Evolutionary conservation across 345 rosid genomes (phyloP).

Genomic region (Brassica carinata): DNA sequence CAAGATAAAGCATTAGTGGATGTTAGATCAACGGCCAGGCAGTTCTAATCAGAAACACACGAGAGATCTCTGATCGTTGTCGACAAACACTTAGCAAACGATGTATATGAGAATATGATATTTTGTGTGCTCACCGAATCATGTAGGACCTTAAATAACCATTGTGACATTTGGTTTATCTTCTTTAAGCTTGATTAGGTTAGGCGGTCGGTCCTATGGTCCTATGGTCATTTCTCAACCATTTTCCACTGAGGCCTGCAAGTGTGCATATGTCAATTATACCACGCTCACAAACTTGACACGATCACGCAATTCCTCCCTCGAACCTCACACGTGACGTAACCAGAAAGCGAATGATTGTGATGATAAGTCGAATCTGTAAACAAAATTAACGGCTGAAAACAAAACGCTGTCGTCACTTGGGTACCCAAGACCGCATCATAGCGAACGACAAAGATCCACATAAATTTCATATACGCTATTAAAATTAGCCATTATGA

Average conservation of each 20-base stretch:
- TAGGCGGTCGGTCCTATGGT: conserved; percentile 9
- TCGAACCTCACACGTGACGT: background rate
- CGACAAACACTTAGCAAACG: conserved; percentile 28
- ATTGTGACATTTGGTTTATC: background rate
- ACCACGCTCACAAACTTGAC: conserved; percentile 15
- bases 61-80: conserved; percentile 9
- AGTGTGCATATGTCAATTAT: conserved; percentile 24
- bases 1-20: conserved; percentile 7
- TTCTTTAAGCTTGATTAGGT: background rate
- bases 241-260: background rate
- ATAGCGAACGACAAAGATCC: conserved; percentile 18
- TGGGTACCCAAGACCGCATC: conserved; percentile 9
- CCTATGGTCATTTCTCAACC: background rate
- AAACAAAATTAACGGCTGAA: conserved; percentile 8
- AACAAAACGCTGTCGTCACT: background rate
- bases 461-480: background rate
- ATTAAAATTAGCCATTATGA: background rate
- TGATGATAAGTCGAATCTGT: background rate
- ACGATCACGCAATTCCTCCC: conserved; percentile 18
- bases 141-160: conserved; percentile 3
- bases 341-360: background rate
- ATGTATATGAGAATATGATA: conserved; percentile 17
- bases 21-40: conserved; percentile 35
- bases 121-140: conserved; percentile 34
- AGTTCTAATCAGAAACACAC: background rate